Evolutionary conservation across 2,329 filamentous ascomycete species (phyloP), one percentile per base, ranked within the genome.

Genomic region (Aspergillus caelatus): DNA sequence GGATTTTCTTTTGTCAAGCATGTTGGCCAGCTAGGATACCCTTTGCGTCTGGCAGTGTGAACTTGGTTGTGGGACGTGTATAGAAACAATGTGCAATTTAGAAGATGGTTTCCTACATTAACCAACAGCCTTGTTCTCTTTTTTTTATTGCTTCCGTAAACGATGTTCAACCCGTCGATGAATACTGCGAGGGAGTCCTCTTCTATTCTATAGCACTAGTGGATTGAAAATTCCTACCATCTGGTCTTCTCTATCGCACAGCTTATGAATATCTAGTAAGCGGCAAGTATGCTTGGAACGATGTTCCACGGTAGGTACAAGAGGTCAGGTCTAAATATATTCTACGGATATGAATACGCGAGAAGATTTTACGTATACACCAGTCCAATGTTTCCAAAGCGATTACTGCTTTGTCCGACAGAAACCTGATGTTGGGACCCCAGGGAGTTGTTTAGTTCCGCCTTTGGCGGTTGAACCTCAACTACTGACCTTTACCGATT

Each of bases 11-110:
- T 71, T 70, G 67, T 71, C 70, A 71, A 74, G 68, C 64, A 60
- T 66, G 62, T 68, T 67, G 55, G 63, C 53, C 67, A 64, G 62
- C 57, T 65, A 61, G 68, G 60, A 65, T 70, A 60, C 55, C 61
- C 68, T 68, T 62, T 65, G 59, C 63, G 65, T 62, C 68, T 70
- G 71, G 72, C 68, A 67, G 70, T 74, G 72, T 75, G 72, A 65
- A 74, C 21, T 64, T 65, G 65, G 71, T 71, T 70, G 69, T 68
- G 68, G 74, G 74, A 70, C 74, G 68, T 79, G 77, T 79, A 79
- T 78, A 79, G 76, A 76, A 77, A 72, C 72, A 71, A 72, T 70
- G 67, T 76, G 74, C 72, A 73, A 73, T 72, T 71, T 72, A 73
- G 63, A 70, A 70, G 70, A 74, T 72, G 66, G 67, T 74, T 74